Evolutionary conservation across 495 filamentous ascomycete species (phyloP), one percentile per base, ranked within the genome.

Genomic region (Trichoderma parareesei): DNA sequence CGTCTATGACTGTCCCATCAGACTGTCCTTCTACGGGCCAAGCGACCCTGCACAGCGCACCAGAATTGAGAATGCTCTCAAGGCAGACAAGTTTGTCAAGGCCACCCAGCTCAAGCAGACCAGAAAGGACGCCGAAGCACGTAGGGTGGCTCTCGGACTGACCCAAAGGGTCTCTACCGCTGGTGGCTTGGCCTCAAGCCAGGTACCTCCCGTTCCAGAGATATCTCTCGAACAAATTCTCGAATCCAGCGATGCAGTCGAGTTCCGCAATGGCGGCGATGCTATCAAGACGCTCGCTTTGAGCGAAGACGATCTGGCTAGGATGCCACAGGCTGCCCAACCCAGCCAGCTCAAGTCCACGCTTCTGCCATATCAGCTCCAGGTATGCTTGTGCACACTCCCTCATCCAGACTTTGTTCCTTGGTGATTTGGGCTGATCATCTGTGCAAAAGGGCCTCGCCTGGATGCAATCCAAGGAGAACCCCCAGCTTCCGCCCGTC

Each of bases 391-490:
- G 9, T 2, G 33, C 40, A 42, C 16, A 48, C 43, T 44, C 65
- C 49, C 5, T 27, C 27, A 27, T 27, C 27, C 2, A 27, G 27
- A 27, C 27, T 27, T 2, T 27, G 27, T 27, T 27, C 27, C 2
- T 27, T 27, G 27, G 27, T 27, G 27, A 27, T 27, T 27, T 27
- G 27, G 27, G 27, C 27, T 27, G 1, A 27, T 27, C 27, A 27
- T 27, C 27, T 27, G 27, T 27, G 27, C 27, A 62, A 66, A 78
- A 92, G 75, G 92, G 91, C 8, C 80, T 97, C 38, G 86, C 85
- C 49, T 97, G 93, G 93, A 82, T 97, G 79, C 80, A 87, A 14
- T 77, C 83, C 38, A 89, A 89, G 68, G 93, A 97, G 71, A 83
- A 81, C 35, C 91, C 91, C 0, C 69, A 76, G 14, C 77, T 91